Percentiles rank a stretch among this genome's conserved stretches.
Conservation (phyloP, 1,284 basidiomycete genomes). For the Trichosporon faecale region DNA sequence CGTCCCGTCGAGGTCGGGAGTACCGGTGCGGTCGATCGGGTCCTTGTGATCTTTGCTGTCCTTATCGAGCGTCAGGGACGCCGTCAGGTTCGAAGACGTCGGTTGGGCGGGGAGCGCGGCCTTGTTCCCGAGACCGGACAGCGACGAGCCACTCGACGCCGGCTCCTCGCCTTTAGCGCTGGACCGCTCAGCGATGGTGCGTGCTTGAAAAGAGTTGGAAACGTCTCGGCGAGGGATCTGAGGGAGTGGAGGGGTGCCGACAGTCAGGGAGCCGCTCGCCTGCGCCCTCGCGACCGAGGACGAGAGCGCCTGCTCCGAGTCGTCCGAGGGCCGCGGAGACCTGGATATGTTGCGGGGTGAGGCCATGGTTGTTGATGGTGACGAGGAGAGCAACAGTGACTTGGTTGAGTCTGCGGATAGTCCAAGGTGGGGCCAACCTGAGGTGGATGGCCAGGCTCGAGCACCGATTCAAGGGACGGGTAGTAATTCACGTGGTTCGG, state of each 20-base stretch:
- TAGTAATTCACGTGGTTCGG: constrained; percentile 3
- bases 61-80: constrained; percentile 7
- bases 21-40: neutral
- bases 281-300: neutral
- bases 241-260: constrained; percentile 18
- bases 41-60: neutral
- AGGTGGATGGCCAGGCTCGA: neutral
- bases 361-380: constrained; percentile 10
- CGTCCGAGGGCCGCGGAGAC: neutral
- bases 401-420: neutral
- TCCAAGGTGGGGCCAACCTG: neutral
- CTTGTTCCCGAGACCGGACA: constrained; percentile 17
- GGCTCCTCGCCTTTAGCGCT: neutral
- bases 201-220: constrained; percentile 16
- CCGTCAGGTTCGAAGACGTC: constrained; percentile 19
- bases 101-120: neutral
- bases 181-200: neutral
- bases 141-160: neutral
- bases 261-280: constrained; percentile 8
- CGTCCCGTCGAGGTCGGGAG: neutral
- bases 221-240: constrained; percentile 19
- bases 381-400: neutral
- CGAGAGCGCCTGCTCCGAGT: neutral
- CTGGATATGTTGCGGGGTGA: constrained; percentile 1
- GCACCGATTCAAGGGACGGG: neutral